phyloP scores from a whole-genome alignment of 257 asterid species.

The Petunia secreta region DNA sequence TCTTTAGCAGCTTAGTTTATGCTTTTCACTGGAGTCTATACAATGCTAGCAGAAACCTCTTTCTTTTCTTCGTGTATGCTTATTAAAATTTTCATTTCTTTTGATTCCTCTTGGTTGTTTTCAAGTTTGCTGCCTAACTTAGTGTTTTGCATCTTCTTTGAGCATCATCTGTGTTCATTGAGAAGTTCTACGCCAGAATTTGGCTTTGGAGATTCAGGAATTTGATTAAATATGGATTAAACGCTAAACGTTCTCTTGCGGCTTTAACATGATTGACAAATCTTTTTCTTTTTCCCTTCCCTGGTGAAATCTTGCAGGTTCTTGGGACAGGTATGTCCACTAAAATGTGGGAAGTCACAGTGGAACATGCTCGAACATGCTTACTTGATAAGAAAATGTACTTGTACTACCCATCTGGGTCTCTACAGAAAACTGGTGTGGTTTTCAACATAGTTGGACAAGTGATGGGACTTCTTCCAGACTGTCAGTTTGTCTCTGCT shows the following conservation, averaged over 20 bases:
- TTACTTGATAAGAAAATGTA: slow-evolving; percentile 65
- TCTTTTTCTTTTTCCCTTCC: neutral
- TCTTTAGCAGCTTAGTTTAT: neutral
- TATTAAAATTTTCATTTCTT: neutral
- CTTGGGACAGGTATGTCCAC: slow-evolving; percentile 91
- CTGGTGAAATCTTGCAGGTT: slow-evolving; percentile 50
- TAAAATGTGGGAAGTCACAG: slow-evolving; percentile 83
- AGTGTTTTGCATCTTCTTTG: neutral
- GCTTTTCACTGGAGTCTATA: no score
- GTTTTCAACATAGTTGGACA: slow-evolving; percentile 80
- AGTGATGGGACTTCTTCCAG: slow-evolving; percentile 62
- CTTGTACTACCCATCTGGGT: slow-evolving; percentile 52
- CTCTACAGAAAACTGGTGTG: slow-evolving; percentile 55
- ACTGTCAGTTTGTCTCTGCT: slow-evolving; percentile 54
- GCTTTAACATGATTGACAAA: neutral
- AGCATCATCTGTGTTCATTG: neutral
- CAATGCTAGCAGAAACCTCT: no score
- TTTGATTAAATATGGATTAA: neutral
- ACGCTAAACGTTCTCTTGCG: neutral
- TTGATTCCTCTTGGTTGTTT: neutral
- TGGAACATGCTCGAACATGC: slow-evolving; percentile 89
- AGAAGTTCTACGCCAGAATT: neutral
- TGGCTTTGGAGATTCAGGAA: neutral
- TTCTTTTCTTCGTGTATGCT: neutral
- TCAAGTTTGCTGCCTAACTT: neutral